phyloP scores from a whole-genome alignment of 2,329 filamentous ascomycete genomes.

The Rachicladosporium sp. region DNA sequence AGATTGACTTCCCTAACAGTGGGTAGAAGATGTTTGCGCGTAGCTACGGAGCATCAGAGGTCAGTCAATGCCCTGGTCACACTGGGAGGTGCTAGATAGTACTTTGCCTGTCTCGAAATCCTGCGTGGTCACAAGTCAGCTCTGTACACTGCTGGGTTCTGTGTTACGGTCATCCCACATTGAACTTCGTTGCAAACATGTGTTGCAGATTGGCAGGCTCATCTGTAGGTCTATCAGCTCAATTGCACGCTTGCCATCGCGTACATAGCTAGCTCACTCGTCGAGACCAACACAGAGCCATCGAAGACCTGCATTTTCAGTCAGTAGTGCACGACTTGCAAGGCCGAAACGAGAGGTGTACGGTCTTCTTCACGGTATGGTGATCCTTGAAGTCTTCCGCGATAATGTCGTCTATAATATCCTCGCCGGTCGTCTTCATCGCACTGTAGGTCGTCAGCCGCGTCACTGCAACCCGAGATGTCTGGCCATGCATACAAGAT shows the following conservation, averaged over 20 bases:
- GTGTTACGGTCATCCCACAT: conserved; percentile 23
- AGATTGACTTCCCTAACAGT: conserved; percentile 18
- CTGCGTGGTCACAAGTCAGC: neutral
- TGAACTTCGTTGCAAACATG: conserved; percentile 38
- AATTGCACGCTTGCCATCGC: too few relatives aligned
- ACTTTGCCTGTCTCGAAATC: conserved; percentile 30
- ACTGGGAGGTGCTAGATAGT: neutral
- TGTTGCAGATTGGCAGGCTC: conserved; percentile 44
- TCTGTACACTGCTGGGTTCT: neutral
- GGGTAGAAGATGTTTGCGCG: conserved; percentile 9
- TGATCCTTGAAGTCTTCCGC: conserved; percentile 1
- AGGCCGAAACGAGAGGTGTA: conserved; percentile 24
- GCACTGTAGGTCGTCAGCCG: neutral
- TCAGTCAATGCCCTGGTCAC: too few relatives aligned
- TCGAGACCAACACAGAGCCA: conserved; percentile 8
- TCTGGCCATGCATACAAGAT: neutral
- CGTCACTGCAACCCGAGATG: neutral
- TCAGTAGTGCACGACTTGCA: conserved; percentile 24
- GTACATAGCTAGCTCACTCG: conserved; percentile 1
- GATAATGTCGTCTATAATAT: conserved; percentile 13
- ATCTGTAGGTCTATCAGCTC: conserved; percentile 4
- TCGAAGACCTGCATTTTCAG: conserved; percentile 4
- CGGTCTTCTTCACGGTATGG: conserved; percentile 4
- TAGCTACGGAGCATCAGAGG: too few relatives aligned
- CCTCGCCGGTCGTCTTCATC: conserved; percentile 6